phyloP scores from a whole-genome alignment of 108 stramenopile genomes.

The Fistulifera pelliculosa region DNA sequence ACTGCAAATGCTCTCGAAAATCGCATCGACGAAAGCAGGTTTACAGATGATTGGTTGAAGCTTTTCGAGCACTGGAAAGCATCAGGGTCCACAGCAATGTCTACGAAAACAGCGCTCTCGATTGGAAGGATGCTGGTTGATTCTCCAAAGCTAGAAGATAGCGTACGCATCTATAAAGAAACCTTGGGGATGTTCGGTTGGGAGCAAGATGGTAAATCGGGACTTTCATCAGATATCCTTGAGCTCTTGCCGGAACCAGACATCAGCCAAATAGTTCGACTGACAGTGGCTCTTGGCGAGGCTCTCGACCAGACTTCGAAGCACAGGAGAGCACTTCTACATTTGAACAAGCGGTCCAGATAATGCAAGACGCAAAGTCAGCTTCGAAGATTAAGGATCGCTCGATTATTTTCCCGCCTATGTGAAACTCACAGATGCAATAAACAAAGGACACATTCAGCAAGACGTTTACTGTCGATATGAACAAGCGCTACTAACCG shows the following conservation, averaged over 20 bases:
- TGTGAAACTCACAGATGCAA: slow-evolving; percentile 35
- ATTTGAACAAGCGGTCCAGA: neutral
- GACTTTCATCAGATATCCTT: neutral
- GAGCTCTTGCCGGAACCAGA: neutral
- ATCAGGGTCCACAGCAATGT: slow-evolving; percentile 31
- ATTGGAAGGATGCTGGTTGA: slow-evolving; percentile 44
- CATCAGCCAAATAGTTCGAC: neutral
- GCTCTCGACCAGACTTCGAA: neutral
- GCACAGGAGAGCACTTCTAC: neutral
- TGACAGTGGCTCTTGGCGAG: neutral
- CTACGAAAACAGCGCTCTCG: slow-evolving; percentile 35
- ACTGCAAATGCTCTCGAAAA: slow-evolving; percentile 48
- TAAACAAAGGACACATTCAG: slow-evolving; percentile 37
- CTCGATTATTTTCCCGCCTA: slow-evolving; percentile 60
- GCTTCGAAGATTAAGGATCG: slow-evolving; percentile 25
- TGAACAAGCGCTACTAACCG: slow-evolving; percentile 33
- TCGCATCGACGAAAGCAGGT: slow-evolving; percentile 25
- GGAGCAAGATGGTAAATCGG: neutral
- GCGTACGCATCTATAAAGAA: slow-evolving; percentile 26
- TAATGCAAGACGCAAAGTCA: slow-evolving; percentile 17
- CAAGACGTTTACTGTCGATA: slow-evolving; percentile 32
- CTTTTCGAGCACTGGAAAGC: slow-evolving; percentile 54
- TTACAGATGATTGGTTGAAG: slow-evolving; percentile 13
- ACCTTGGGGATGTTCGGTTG: slow-evolving; percentile 1
- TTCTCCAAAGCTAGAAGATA: slow-evolving; percentile 31